These are phyloP conservation scores for Maudiozyma humilis DNA, from an alignment of 1,139 yeast genomes.

Conservation along the genomic window DNA sequence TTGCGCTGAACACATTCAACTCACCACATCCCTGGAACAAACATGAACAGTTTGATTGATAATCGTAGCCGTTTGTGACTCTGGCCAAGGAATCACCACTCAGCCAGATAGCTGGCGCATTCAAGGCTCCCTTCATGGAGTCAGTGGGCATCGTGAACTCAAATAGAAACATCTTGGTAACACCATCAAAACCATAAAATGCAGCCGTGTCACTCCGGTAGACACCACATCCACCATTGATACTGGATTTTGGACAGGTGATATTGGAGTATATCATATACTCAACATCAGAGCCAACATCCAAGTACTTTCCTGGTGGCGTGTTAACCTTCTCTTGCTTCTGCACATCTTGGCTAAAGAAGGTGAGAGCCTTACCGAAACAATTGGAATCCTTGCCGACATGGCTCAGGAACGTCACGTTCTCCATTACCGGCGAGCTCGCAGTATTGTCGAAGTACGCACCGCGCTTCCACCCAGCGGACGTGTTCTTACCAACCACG, in stretches of 20 bases:
- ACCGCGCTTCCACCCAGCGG: slow-evolving; percentile 36
- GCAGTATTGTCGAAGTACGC: slow-evolving; percentile 35
- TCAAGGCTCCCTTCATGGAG: slow-evolving; percentile 30
- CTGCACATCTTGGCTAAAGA: slow-evolving; percentile 38
- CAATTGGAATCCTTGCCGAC: slow-evolving; percentile 44
- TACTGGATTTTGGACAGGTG: slow-evolving; percentile 43
- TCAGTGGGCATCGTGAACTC: slow-evolving; percentile 60
- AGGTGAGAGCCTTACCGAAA: slow-evolving; percentile 56
- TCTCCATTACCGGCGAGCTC: slow-evolving; percentile 33
- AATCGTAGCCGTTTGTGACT: slow-evolving; percentile 57
- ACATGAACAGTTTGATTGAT: slow-evolving; percentile 56
- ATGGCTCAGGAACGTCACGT: slow-evolving; percentile 54
- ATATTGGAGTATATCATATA: slow-evolving; percentile 49
- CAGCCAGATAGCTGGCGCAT: slow-evolving; percentile 71
- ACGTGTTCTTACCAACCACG: slow-evolving; percentile 19
- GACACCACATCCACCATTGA: slow-evolving; percentile 37
- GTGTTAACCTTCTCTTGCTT: slow-evolving; percentile 40
- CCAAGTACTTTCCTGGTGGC: slow-evolving; percentile 39
- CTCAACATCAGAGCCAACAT: slow-evolving; percentile 49
- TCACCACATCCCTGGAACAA: slow-evolving; percentile 80
- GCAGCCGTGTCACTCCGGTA: slow-evolving; percentile 68
- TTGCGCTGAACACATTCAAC: slow-evolving; percentile 58
- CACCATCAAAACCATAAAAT: slow-evolving; percentile 61
- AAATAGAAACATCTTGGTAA: slow-evolving; percentile 58
- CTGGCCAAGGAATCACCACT: slow-evolving; percentile 70